Percentiles rank a stretch among this genome's conserved stretches.
These are phyloP conservation scores for Peronospora farinosa DNA, from an alignment of 352 stramenopile genomes.

Conservation along the genomic window DNA sequence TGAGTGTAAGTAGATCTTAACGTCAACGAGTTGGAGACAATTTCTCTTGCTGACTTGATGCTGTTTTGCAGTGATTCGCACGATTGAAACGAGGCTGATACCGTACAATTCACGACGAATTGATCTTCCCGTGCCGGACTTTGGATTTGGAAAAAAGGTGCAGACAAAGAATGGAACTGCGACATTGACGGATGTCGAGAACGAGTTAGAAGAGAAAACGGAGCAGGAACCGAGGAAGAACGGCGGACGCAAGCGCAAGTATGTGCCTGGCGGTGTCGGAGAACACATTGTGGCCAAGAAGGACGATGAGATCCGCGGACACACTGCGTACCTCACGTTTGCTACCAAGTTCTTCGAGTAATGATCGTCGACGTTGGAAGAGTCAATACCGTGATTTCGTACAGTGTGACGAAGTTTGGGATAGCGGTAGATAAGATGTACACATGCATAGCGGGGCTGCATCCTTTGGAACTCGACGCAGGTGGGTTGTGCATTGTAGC, in stretches of 20 bases:
- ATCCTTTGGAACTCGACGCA: neutral
- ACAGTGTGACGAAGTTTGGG: neutral
- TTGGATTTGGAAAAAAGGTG: constrained; percentile 43
- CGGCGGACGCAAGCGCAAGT: constrained; percentile 45
- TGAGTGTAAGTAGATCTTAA: constrained; percentile 46
- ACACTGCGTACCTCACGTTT: constrained; percentile 85
- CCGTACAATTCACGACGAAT: constrained; percentile 66
- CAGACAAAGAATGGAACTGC: constrained; percentile 14
- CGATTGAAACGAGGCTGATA: constrained; percentile 91
- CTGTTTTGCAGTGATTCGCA: constrained; percentile 56
- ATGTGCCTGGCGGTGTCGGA: constrained; percentile 42
- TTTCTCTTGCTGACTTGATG: constrained; percentile 5
- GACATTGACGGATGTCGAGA: neutral
- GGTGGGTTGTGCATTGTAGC: neutral
- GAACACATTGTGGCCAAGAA: constrained; percentile 77
- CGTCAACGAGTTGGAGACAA: neutral
- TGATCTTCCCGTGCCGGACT: constrained; percentile 63
- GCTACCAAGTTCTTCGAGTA: constrained; percentile 76
- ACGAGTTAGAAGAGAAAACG: constrained; percentile 18
- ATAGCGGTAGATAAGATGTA: constrained; percentile 30
- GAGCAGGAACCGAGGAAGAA: constrained; percentile 29
- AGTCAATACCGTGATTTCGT: neutral
- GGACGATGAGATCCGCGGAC: constrained; percentile 78
- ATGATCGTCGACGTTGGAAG: neutral
- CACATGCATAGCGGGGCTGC: constrained; percentile 17